Percentiles rank a stretch among this genome's conserved stretches.
Evolutionary conservation across 257 asterid species (phyloP).

Genomic region (Solanum sparsipilum): DNA sequence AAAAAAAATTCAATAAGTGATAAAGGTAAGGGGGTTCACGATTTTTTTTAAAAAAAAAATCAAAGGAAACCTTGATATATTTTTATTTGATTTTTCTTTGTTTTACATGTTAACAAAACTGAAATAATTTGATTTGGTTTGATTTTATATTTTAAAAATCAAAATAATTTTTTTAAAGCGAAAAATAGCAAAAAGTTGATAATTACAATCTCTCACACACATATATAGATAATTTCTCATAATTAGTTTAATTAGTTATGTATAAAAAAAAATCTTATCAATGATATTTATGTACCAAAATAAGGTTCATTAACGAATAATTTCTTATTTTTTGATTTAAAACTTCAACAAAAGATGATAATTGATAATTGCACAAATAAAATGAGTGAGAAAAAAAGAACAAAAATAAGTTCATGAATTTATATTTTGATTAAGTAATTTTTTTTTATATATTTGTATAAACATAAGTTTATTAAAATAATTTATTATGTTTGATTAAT

Average conservation of each 20-base stretch:
- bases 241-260: not conserved
- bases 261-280: not conserved
- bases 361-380: not conserved
- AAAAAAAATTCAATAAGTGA: not conserved
- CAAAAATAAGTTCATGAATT: no score
- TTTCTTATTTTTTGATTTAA: no score
- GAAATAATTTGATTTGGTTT: not conserved
- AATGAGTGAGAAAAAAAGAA: not conserved
- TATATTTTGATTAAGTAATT: no score
- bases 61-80: not conserved
- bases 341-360: no score
- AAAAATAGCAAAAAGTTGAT: not conserved
- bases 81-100: not conserved
- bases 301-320: no score
- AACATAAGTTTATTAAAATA: no score
- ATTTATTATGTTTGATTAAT: not conserved
- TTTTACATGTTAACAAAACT: not conserved
- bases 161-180: no score
- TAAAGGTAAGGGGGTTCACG: not conserved
- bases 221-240: not conserved
- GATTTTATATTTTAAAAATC: not conserved
- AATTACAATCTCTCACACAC: not conserved
- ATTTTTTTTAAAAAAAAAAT: not conserved
- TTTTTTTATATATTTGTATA: no score
- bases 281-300: not conserved